These are phyloP conservation scores for Psilocybe cubensis DNA, from an alignment of 768 basidiomycete genomes.

Conservation along the genomic window DNA sequence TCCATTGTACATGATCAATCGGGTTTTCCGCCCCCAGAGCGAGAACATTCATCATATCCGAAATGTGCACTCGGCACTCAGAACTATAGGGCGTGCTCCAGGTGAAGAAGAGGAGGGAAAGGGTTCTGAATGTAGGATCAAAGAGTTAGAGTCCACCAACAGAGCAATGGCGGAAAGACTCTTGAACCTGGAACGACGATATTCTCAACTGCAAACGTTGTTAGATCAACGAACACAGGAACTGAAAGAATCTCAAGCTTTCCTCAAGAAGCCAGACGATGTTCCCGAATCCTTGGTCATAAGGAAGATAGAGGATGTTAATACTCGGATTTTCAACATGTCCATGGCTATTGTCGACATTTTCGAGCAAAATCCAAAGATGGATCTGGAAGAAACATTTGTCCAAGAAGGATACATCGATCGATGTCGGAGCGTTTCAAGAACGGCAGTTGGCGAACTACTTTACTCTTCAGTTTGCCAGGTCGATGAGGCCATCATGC, in stretches of 20 bases:
- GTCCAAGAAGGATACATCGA: not conserved
- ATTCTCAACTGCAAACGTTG: not conserved
- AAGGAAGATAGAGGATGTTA: constrained; percentile 22
- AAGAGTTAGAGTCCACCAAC: constrained; percentile 4
- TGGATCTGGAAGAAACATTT: constrained; percentile 5
- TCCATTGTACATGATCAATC: too few relatives aligned
- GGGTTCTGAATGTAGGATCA: not conserved
- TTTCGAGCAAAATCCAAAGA: constrained; percentile 30
- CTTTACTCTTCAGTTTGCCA: constrained; percentile 9
- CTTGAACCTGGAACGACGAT: not conserved
- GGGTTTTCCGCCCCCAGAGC: too few relatives aligned
- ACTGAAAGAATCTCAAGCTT: constrained; percentile 14
- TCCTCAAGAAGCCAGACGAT: constrained; percentile 13
- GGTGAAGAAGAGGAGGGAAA: too few relatives aligned
- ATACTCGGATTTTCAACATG: constrained; percentile 22
- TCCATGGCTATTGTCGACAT: constrained; percentile 30
- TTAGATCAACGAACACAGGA: constrained; percentile 12
- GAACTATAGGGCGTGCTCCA: too few relatives aligned
- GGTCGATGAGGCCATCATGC: constrained; percentile 2
- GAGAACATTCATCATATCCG: too few relatives aligned
- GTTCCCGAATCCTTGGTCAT: constrained; percentile 11
- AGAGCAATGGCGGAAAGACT: not conserved
- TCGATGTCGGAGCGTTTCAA: not conserved
- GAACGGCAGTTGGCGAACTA: not conserved
- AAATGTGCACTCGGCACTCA: too few relatives aligned